phyloP scores from a whole-genome alignment of 371 early-diverging fungal genomes.

The Nosema bombycis region DNA sequence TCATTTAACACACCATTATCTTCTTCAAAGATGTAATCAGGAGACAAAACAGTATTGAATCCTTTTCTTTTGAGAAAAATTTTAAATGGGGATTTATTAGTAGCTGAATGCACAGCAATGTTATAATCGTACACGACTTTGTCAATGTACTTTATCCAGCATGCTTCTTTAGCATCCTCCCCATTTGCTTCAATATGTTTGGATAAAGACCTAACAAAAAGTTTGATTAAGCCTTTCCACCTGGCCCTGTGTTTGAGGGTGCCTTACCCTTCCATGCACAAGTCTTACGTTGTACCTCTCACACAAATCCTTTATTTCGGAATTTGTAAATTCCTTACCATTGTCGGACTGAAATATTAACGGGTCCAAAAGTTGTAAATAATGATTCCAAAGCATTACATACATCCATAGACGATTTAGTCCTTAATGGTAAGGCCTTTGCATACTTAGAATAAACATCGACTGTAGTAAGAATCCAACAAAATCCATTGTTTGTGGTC shows the following conservation, averaged over 20 bases:
- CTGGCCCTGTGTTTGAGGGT: not conserved
- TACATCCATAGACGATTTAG: too few species aligned
- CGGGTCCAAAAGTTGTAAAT: too few species aligned
- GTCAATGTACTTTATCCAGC: too few species aligned
- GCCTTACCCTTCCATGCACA: not conserved
- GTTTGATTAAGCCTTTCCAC: not conserved
- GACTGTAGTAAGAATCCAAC: not conserved
- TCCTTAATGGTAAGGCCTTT: not conserved
- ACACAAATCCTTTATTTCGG: not conserved
- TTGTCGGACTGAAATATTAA: too few species aligned
- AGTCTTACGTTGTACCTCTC: not conserved
- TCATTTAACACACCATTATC: too few species aligned
- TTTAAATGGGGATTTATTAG: constrained; percentile 1
- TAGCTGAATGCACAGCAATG: not conserved
- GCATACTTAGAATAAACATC: not conserved
- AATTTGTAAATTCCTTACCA: not conserved
- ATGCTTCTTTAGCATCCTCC: too few species aligned
- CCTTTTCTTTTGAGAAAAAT: not conserved
- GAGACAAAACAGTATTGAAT: too few species aligned
- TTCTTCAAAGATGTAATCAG: too few species aligned
- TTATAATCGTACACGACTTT: not conserved
- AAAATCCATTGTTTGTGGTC: not conserved
- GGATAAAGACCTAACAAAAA: too few species aligned
- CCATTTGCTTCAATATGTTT: too few species aligned
- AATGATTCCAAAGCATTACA: too few species aligned